Base-by-base conservation (phyloP, 768 basidiomycete species). In the Termitomyces sp. region DNA sequence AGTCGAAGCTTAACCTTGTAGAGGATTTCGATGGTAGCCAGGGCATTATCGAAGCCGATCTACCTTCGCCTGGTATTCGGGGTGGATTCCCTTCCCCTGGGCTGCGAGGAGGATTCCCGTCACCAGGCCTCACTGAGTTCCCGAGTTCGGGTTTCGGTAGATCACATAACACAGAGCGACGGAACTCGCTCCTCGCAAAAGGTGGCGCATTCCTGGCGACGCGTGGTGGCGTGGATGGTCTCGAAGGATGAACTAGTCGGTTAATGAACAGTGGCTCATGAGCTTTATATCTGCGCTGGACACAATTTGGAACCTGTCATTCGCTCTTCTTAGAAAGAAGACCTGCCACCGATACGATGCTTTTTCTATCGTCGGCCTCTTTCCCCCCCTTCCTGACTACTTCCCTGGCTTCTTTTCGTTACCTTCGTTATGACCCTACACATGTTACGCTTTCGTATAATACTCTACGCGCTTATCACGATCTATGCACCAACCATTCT, bases 141-240 rank as follows among this genome's bases (percentile, higher is more conserved):
- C 61, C 61, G 1, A 56, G 49, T 16, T 11, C 59, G 2, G 60
- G 66, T 22, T 60, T 66, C 24, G 59, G 61, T 20, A 44, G 55
- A 32, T n/a, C 52, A 4, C 50, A 46, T 28, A 51, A 60, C 16
- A 57, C 51, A 18, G 49, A 62, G 28, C 49, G 65, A 49, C 42
- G 63, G 18, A 46, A 66, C 49, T 61, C 63, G 33, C 55, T 63
- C 22, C 55, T 65, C 7, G 59, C 59, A 3, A 60, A 42, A 51
- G 64, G 66, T 32, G 67, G 67, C 40, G 67, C 67, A 18, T 68
- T 68, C 40, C 46, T 68, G 18, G 67, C 67, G 13, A 66, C 59
- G 12, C 58, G 67, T 3, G 67, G 67, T 42, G 59, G 49, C 12
- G 42, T 42, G 33, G 57, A 44, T 24, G 57, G 55, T 18, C 13